Base-by-base conservation (phyloP, 1,284 basidiomycete species). In the Ceratobasidium sp. region DNA sequence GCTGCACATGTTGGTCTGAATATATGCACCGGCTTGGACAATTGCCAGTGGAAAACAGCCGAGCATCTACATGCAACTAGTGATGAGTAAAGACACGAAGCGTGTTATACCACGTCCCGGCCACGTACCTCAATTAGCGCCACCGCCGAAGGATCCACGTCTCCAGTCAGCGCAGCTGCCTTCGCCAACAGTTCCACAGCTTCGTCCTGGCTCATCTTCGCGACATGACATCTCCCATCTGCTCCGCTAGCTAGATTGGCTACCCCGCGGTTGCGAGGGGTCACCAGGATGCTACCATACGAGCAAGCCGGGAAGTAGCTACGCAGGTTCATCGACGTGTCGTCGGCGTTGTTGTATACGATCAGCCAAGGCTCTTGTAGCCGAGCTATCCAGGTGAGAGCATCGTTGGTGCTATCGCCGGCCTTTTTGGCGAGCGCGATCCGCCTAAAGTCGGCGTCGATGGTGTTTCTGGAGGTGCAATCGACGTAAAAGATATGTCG, bases 311-410 rank as follows among this genome's bases (percentile, higher is more conserved):
- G 75, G 20, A 77, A 26, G 9, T 57, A 62, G 20, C 50, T 3
- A 3, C n/a, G 46, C 2, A 77, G 38, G 28, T 56, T 17, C 17
- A 77, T 23, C 15, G 65, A 61, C 1, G 76, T 59, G 54, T 70
- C 33, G 28, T 56, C 68, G 3, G 50, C 46, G 26, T 70, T 70
- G n/a, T 70, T 59, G 68, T 44, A 70, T 3, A 70, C 40, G 9
- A 68, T 33, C n/a, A 71, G 54, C 69, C 57, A 71, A 7, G 26
- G 20, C 44, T 71, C 52, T 4, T 67, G 7, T 15, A 44, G 56
- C 3, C 46, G 33, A 46, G 77, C 77, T 15, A 71, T 33, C 77
- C 77, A 62, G 59, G 54, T n/a, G 59, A 78, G 44, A 3, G 77
- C 68, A 56, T 64, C 42, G 17, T 46, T 54, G 17, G 17, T 4